These are phyloP conservation scores for Alternaria postmessia DNA, from an alignment of 2,329 filamentous ascomycete genomes.

Conservation along the genomic window DNA sequence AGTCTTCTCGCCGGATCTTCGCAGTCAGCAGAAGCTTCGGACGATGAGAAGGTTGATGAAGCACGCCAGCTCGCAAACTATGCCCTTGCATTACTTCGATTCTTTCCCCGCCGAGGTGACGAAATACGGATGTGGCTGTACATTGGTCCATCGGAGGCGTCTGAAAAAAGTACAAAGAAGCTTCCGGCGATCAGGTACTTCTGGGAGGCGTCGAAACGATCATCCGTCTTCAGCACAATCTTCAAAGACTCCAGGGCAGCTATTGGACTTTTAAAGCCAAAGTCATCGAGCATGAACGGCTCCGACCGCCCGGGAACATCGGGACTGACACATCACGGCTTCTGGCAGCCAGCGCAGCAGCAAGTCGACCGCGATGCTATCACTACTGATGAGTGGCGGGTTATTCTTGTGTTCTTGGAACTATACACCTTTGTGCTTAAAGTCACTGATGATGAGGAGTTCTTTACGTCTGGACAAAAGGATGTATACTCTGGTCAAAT, in stretches of 20 bases:
- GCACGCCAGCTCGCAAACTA: constrained; percentile 84
- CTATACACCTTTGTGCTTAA: constrained; percentile 92
- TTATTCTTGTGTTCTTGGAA: constrained; percentile 89
- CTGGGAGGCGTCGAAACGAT: constrained; percentile 73
- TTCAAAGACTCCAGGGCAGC: constrained; percentile 65
- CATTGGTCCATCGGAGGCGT: constrained; percentile 69
- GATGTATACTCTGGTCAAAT: constrained; percentile 34
- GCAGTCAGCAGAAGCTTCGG: constrained; percentile 47
- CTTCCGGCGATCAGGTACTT: constrained; percentile 81
- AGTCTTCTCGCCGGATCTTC: constrained; percentile 61
- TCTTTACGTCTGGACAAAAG: constrained; percentile 68
- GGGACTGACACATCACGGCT: constrained; percentile 28
- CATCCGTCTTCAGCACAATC: constrained; percentile 66
- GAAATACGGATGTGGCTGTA: constrained; percentile 96
- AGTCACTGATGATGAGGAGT: constrained; percentile 96
- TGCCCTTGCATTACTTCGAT: constrained; percentile 81
- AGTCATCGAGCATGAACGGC: constrained; percentile 24
- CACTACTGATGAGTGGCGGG: constrained; percentile 79
- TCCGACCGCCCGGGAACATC: constrained; percentile 18
- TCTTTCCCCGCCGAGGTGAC: constrained; percentile 82
- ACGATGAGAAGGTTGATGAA: constrained; percentile 58
- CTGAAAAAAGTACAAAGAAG: constrained; percentile 42
- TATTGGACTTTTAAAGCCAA: constrained; percentile 63
- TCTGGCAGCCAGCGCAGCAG: constrained; percentile 47
- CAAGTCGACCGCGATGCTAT: constrained; percentile 47